Conservation (phyloP, 2,329 filamentous ascomycete genomes). For the Celoporthe dispersa region DNA sequence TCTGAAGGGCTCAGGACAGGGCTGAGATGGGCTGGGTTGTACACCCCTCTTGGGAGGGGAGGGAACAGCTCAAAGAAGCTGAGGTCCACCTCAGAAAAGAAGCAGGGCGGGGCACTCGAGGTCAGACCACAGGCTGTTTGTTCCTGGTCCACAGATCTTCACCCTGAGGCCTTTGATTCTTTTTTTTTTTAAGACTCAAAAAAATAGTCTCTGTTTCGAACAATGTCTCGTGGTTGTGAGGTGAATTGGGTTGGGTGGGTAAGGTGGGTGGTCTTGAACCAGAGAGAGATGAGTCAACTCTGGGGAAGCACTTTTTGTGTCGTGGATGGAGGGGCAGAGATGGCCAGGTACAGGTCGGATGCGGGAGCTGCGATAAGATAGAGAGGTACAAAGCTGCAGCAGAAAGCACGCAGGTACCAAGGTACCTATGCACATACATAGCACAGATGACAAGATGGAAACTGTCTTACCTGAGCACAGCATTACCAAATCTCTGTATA, state of each 20-base stretch:
- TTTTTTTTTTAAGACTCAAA: not conserved
- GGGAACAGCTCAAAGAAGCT: not conserved
- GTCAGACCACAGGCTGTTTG: not conserved
- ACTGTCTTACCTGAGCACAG: no score
- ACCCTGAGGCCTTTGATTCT: not conserved
- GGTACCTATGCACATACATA: not conserved
- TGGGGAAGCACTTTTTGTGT: not conserved
- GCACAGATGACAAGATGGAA: not conserved
- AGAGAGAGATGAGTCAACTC: slow-evolving; percentile 4
- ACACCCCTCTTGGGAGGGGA: not conserved
- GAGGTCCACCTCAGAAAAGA: slow-evolving; percentile 9
- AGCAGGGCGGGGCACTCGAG: slow-evolving; percentile 21
- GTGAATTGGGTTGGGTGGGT: not conserved
- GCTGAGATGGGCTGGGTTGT: not conserved
- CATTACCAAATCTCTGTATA: no score
- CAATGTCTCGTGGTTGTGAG: not conserved
- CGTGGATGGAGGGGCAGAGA: not conserved
- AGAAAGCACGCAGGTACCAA: not conserved
- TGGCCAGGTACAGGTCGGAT: not conserved
- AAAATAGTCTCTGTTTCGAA: not conserved
- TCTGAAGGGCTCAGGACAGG: not conserved
- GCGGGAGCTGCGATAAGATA: slow-evolving; percentile 14
- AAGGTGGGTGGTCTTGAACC: not conserved
- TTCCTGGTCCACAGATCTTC: not conserved
- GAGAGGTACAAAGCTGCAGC: not conserved